Evolutionary conservation across 1,139 yeast species (phyloP).

Genomic region (Sugiyamaella novakii): DNA sequence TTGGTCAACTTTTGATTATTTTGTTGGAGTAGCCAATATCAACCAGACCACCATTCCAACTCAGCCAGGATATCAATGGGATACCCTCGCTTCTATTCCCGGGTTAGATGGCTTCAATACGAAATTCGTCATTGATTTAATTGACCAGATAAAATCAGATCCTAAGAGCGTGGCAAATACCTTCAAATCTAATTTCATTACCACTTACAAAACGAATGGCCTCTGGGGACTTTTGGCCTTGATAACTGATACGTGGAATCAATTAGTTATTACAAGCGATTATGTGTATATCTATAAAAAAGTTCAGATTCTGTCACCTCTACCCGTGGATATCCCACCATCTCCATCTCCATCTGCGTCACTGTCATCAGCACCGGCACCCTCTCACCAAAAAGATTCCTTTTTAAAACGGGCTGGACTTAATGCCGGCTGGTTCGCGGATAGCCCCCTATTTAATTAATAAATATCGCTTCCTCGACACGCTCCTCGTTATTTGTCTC

Average conservation of each 20-base stretch:
- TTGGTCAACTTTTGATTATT: slow-evolving; percentile 62
- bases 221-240: neutral
- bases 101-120: slow-evolving; percentile 46
- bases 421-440: slow-evolving; percentile 4
- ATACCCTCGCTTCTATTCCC: slow-evolving; percentile 41
- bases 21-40: slow-evolving; percentile 53
- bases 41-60: slow-evolving; percentile 27
- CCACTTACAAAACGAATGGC: neutral
- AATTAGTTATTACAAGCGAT: slow-evolving; percentile 29
- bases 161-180: neutral
- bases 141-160: neutral
- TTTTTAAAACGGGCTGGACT: slow-evolving; percentile 1
- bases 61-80: slow-evolving; percentile 45
- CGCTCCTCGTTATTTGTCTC: too few relatives aligned
- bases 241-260: slow-evolving; percentile 1
- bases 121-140: slow-evolving; percentile 1
- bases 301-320: too few relatives aligned
- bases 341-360: neutral
- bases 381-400: neutral
- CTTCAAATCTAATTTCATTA: neutral
- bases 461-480: too few relatives aligned
- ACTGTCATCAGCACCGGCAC: neutral
- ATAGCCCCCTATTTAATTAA: neutral
- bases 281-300: slow-evolving; percentile 42
- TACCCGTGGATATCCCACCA: too few relatives aligned